Evolutionary conservation across 441 rosid genomes (phyloP).

Genomic region (Aleurites moluccanus): DNA sequence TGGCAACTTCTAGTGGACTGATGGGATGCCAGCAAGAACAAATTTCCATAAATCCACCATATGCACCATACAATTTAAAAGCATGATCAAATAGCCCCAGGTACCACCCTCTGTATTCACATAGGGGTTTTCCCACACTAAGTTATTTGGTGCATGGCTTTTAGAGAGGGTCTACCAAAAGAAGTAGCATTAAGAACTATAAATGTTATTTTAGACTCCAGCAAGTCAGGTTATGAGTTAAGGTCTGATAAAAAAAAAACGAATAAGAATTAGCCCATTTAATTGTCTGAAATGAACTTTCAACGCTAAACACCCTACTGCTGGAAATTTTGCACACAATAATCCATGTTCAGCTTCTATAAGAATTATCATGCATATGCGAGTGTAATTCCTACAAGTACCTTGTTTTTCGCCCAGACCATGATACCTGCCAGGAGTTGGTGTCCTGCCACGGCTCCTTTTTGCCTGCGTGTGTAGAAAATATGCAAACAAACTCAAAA

Average conservation of each 20-base stretch:
- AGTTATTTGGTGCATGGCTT: neutral
- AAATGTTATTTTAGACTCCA: neutral
- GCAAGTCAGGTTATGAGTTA: neutral
- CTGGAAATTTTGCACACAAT: neutral
- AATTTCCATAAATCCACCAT: neutral
- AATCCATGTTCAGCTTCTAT: neutral
- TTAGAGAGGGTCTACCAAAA: neutral
- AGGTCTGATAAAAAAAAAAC: neutral
- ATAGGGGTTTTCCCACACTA: neutral
- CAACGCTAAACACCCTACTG: neutral
- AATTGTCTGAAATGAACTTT: neutral
- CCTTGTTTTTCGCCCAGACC: conserved; percentile 64
- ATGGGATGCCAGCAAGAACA: neutral
- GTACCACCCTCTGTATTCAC: neutral
- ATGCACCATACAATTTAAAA: neutral
- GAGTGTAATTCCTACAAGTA: conserved; percentile 12
- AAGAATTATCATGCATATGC: neutral
- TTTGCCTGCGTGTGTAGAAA: conserved; percentile 49
- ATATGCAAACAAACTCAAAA: neutral
- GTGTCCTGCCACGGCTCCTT: conserved; percentile 77
- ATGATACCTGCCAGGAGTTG: conserved; percentile 84
- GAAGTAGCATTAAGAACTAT: neutral
- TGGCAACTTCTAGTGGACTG: neutral
- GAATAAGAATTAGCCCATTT: neutral
- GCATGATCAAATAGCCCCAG: neutral